Evolutionary conservation across 2,329 filamentous ascomycete genomes (phyloP), one percentile per base, ranked within the genome.

Genomic region (Alternaria rosae): DNA sequence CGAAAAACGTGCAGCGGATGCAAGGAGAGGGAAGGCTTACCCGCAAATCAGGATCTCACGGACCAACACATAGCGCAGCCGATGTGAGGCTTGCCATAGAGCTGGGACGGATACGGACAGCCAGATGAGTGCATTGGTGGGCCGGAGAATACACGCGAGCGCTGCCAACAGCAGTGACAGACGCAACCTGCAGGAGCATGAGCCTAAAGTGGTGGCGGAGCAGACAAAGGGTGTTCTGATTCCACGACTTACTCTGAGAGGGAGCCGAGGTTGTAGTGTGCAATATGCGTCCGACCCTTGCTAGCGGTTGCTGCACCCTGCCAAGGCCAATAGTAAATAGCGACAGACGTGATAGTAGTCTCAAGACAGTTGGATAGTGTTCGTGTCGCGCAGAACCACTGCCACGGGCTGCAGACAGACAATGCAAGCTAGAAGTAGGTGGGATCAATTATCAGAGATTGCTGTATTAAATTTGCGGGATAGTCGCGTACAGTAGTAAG

Each of bases 281-380:
- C 80, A 76, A 61, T 82, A 80, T 67, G 57, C 80, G 53, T 44
- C 62, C 65, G 61, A 56, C 47, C 62, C 58, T 69, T 59, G 43
- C 64, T 44, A 47, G 43, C 61, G 66, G 23, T 61, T 56, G 66
- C 51, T 57, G 64, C 48, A 52, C 78, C 73, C 60, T 88, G 83
- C 94, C 95, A 98, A 12, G 95, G 94, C 92, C 93, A 98, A 70
- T 89, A 87, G 76, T 88, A 89, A 47, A 98, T 83, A 2, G 93
- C 94, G 71, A 88, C 85, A 61, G 91, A 84, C 5, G 94, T 97
- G 69, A 99, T 82, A 1, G 91, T 92, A n/a, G 91, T 93, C 83
- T 99, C 95, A 5, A 98, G 83, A 54, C 90, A 95, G 81, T 99
- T 99, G 57, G 94, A 97, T 74, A 99, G 91, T 1, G 95, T 97